Conservation (phyloP, 164 flowering plant genomes). For the Vitis vinifera region ASM3070453v1 NC_081809.1:22046001-22046500, state of each 20-base stretch:
- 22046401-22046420: too few relatives aligned
- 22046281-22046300: background rate
- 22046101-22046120: background rate
- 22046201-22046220: background rate
- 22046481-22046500: too few relatives aligned
- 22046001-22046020: background rate
- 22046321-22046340: too few relatives aligned
- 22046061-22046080: background rate
- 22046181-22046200: background rate
- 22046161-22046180: background rate
- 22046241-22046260: background rate
- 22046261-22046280: background rate
- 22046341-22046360: too few relatives aligned
- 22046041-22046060: background rate
- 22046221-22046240: too few relatives aligned
- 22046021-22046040: background rate
- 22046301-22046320: too few relatives aligned
- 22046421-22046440: too few relatives aligned
- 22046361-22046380: too few relatives aligned
- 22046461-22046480: too few relatives aligned
- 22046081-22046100: background rate
- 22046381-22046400: too few relatives aligned
- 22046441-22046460: too few relatives aligned
- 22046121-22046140: background rate
- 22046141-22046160: too few relatives aligned